Base-by-base conservation (phyloP, 306 rosid genomes). In the Hylodesmum podocarpum region DNA sequence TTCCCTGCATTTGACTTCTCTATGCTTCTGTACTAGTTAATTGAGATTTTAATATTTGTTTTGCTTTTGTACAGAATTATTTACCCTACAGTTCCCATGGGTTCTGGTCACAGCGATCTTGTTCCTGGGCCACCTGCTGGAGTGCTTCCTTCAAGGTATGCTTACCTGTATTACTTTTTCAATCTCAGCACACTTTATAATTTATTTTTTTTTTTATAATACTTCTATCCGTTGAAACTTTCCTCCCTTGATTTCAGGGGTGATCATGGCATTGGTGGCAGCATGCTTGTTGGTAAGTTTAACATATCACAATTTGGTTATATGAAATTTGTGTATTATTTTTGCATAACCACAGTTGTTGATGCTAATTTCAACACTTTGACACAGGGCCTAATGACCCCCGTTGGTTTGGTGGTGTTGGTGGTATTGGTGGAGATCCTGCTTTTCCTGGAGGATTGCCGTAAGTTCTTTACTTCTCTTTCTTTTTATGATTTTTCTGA, bases 81-180 rank as follows among this genome's bases (percentile, higher is more conserved):
- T 50, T 37, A 43, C 80, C 98, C 94, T 59, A 88, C 97, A 50
- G 65, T 82, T 82, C 83, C 90, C 31, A 1, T 50, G 73, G 94
- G 94, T 37, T 71, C 79, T 71, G 82, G 79, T 73, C n/a, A n/a
- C n/a, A 81, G 89, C 66, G 93, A 91, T 86, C 87, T 91, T 67
- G 70, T 77, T 53, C 98, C 97, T 19, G 97, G 97, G 37, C 91
- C 97, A 53, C 84, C 84, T 25, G 97, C 98, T 72, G 98, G 96
- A 59, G 75, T 89, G 79, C 72, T 80, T 68, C 93, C 93, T 39
- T 49, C 86, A 54, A 86, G 97, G 98, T 93, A 84, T 77, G 9
- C 31, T 36, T 13, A 22, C 43, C 22, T 59, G n/a, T 55, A 14
- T 53, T 73, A 41, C 78, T 18, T 37, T 64, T 66, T 43, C 21